phyloP scores from a whole-genome alignment of 2,329 filamentous ascomycete genomes.

The Fusarium buxicola region DNA sequence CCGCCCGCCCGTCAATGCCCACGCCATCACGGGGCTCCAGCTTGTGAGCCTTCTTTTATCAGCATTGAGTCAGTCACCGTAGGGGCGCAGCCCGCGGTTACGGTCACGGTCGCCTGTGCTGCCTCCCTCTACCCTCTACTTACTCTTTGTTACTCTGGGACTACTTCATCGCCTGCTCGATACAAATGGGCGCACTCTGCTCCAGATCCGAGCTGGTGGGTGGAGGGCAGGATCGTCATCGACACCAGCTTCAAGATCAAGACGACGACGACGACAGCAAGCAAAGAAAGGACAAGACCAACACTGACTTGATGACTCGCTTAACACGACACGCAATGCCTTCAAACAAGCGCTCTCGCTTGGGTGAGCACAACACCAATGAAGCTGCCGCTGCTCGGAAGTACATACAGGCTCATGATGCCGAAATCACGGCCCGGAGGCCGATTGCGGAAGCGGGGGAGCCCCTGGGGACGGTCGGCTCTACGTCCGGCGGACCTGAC shows the following conservation, averaged over 20 bases:
- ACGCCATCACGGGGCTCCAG: constrained; percentile 26
- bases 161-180: background rate
- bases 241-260: constrained; percentile 15
- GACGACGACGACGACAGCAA: constrained; percentile 18
- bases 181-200: constrained; percentile 47
- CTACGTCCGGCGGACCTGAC: constrained; percentile 8
- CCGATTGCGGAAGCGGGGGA: constrained; percentile 2
- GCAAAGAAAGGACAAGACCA: constrained; percentile 13
- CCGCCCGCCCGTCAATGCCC: constrained; percentile 14
- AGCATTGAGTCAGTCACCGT: constrained; percentile 26
- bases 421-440: constrained; percentile 31
- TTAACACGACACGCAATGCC: constrained; percentile 23
- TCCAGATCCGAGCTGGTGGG: constrained; percentile 37
- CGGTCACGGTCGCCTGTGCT: constrained; percentile 2
- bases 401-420: constrained; percentile 45
- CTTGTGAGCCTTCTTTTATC: constrained; percentile 32
- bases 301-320: constrained; percentile 24
- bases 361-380: background rate
- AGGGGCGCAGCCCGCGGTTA: constrained; percentile 12
- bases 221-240: constrained; percentile 15
- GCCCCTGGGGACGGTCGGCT: background rate
- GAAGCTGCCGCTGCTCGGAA: constrained; percentile 41
- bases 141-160: constrained; percentile 1
- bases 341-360: constrained; percentile 12
- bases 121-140: constrained; percentile 19